These are phyloP conservation scores for Claviceps pusilla DNA, from an alignment of 2,329 filamentous ascomycete genomes.

Conservation along the genomic window DNA sequence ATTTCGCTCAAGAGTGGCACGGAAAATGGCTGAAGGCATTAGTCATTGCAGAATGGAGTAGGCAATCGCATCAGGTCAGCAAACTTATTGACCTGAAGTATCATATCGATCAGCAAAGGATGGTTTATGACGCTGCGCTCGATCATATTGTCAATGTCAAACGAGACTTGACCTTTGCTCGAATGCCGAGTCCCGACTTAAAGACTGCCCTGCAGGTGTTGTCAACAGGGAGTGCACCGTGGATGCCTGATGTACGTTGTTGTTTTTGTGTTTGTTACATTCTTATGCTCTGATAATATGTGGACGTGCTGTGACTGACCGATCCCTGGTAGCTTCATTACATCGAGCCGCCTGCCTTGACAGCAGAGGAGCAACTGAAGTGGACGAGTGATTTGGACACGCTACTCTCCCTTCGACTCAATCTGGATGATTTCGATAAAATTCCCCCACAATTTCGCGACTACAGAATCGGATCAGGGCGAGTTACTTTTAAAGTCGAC, in stretches of 20 bases:
- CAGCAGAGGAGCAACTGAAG: constrained; percentile 54
- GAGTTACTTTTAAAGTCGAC: constrained; percentile 71
- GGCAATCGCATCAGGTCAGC: constrained; percentile 62
- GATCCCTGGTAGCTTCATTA: constrained; percentile 48
- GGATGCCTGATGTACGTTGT: constrained; percentile 58
- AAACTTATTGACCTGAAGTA: constrained; percentile 76
- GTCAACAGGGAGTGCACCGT: constrained; percentile 59
- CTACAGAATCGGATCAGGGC: constrained; percentile 69
- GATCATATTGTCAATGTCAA: constrained; percentile 57
- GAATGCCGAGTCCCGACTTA: constrained; percentile 79
- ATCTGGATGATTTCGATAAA: constrained; percentile 64
- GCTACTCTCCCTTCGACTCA: constrained; percentile 66
- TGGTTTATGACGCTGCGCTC: constrained; percentile 44
- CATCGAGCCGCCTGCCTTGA: constrained; percentile 57
- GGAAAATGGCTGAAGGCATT: constrained; percentile 85
- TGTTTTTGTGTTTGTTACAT: background rate
- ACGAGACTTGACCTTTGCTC: constrained; percentile 52
- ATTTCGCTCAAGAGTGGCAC: constrained; percentile 66
- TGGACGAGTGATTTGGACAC: constrained; percentile 73
- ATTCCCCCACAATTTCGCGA: constrained; percentile 61
- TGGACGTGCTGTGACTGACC: constrained; percentile 15
- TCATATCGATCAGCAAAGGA: constrained; percentile 52
- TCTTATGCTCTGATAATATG: background rate
- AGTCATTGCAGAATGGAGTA: constrained; percentile 81
- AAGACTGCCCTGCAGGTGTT: constrained; percentile 77